Evolutionary conservation across 192 early-diverging fungal species (phyloP).

Genomic region (Mortierella alpina): DNA sequence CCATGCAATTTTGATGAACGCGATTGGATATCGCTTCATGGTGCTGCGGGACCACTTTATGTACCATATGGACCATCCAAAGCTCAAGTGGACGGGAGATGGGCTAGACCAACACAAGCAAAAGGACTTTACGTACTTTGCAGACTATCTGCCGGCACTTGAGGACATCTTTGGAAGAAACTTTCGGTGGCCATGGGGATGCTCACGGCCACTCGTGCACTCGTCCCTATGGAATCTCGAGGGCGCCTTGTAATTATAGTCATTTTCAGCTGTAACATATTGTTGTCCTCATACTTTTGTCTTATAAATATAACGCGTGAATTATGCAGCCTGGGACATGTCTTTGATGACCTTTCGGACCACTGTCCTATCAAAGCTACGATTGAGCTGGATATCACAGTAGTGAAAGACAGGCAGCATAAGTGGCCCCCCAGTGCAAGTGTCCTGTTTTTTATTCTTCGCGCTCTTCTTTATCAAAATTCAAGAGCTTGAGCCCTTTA

Average conservation of each 20-base stretch:
- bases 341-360: slow-evolving; percentile 18
- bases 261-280: neutral
- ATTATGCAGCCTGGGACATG: neutral
- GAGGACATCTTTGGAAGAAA: slow-evolving; percentile 54
- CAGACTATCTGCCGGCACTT: slow-evolving; percentile 55
- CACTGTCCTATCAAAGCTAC: slow-evolving; percentile 13
- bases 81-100: slow-evolving; percentile 60
- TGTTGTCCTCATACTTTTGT: neutral
- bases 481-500: neutral
- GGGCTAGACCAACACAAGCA: slow-evolving; percentile 56
- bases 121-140: slow-evolving; percentile 59
- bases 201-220: slow-evolving; percentile 56
- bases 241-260: slow-evolving; percentile 33
- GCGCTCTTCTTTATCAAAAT: neutral
- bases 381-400: slow-evolving; percentile 3
- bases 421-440: neutral
- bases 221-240: slow-evolving; percentile 55
- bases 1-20: slow-evolving; percentile 62
- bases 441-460: neutral
- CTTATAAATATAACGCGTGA: neutral
- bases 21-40: slow-evolving; percentile 57
- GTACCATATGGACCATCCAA: slow-evolving; percentile 61
- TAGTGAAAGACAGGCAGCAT: neutral
- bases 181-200: slow-evolving; percentile 64
- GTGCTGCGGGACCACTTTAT: slow-evolving; percentile 60